Evolutionary conservation across 1,284 basidiomycete species (phyloP), one percentile per base, ranked within the genome.

Genomic region (Cutaneotrichosporon spelunceum): DNA sequence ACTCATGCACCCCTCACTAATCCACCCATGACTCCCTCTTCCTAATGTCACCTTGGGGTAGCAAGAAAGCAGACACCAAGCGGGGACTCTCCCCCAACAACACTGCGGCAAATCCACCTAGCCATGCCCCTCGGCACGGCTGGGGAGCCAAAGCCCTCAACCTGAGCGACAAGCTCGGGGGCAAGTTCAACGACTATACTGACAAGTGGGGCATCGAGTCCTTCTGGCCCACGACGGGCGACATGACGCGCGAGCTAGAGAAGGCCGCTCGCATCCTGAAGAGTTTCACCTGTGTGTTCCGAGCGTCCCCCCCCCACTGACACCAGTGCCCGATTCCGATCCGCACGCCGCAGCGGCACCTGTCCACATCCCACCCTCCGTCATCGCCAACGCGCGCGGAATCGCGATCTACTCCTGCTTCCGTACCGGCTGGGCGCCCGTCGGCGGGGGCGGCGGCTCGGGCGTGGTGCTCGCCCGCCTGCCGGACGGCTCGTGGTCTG

Each of bases 401-500:
- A 24, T 57, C 4, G 56, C 56, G 19, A 42, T 57, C 26, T 57
- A 57, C 56, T 50, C 56, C 0, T 57, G 56, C 48, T 33, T 39
- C 10, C 47, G 56, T 2, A 49, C 56, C 4, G 56, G 56, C 19
- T 24, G 49, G 23, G 56, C 56, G 2, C 56, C 56, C 0, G 27
- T 48, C 33, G 56, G 56, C 13, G 56, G 56, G 9, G 47, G 33
- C 19, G 56, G 48, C 1, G 95, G 95, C 44, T 93, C 90, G 0
- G 95, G 95, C 10, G 80, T 99, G 62, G 93, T 99, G 74, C 89
- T 97, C 71, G 91, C 95, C 11, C 87, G 96, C 19, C 85, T 98
- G 39, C 90, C 91, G 4, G 94, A 98, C 74, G 96, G 95, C 64
- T 93, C 90, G 23, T 98, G 95, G 95, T 93, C 90, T 53, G 94